These are phyloP conservation scores for Scheffersomyces ergatensis DNA, from an alignment of 805 yeast genomes.

Conservation along the genomic window DNA sequence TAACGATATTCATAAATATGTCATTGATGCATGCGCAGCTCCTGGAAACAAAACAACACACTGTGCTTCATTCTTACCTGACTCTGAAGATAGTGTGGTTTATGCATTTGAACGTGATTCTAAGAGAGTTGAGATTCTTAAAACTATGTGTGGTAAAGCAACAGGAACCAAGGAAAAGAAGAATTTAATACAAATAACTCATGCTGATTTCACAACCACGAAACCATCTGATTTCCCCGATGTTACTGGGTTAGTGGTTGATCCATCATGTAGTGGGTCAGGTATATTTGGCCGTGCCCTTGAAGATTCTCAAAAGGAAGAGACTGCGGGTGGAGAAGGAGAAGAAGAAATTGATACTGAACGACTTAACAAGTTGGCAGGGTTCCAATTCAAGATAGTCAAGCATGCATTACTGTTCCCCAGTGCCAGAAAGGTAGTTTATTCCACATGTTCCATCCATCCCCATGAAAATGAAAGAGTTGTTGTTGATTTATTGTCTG, in stretches of 20 bases:
- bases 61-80: constrained; percentile 61
- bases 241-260: constrained; percentile 82
- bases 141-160: constrained; percentile 78
- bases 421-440: constrained; percentile 71
- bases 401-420: constrained; percentile 88
- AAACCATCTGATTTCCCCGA: constrained; percentile 57
- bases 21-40: constrained; percentile 95
- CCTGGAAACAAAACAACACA: constrained; percentile 99
- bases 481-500: constrained; percentile 72
- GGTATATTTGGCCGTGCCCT: constrained; percentile 92
- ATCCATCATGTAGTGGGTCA: constrained; percentile 97
- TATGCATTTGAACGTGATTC: constrained; percentile 87
- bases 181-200: constrained; percentile 46
- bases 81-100: constrained; percentile 38
- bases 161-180: constrained; percentile 22
- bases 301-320: constrained; percentile 42
- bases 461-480: constrained; percentile 93
- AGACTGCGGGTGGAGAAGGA: constrained; percentile 47
- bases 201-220: constrained; percentile 64
- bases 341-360: constrained; percentile 52
- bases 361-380: constrained; percentile 70
- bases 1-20: constrained; percentile 46
- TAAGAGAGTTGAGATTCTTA: constrained; percentile 64
- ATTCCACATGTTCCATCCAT: constrained; percentile 94
- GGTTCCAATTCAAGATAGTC: constrained; percentile 85